A percentile compares a stretch with the other conserved stretches of the same genome.
phyloP scores from a whole-genome alignment of 2,329 filamentous ascomycete species.

The Paecilomyces sp. region DNA sequence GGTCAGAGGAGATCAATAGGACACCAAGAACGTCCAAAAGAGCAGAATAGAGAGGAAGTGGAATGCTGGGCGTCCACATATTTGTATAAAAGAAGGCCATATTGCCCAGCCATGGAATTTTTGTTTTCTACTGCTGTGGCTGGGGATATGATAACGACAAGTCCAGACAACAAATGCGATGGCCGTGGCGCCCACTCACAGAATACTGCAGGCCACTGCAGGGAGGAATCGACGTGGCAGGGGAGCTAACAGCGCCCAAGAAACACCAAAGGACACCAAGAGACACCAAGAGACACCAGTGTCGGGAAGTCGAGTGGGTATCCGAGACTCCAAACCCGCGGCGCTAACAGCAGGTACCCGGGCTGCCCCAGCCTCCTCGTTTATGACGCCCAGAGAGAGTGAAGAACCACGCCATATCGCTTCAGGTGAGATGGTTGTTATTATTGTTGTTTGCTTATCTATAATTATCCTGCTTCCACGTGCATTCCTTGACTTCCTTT shows the following conservation, averaged over 20 bases:
- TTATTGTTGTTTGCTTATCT: neutral
- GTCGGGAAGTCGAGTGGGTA: neutral
- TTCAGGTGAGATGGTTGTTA: too few relatives aligned
- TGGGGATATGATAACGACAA: conserved; percentile 1
- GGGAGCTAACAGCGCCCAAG: neutral
- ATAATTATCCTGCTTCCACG: neutral
- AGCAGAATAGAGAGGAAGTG: neutral
- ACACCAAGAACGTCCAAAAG: neutral
- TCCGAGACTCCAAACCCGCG: neutral
- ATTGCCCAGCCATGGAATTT: conserved; percentile 4
- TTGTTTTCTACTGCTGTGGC: neutral
- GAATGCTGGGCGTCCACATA: neutral
- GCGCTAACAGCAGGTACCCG: neutral
- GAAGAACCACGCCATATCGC: too few relatives aligned
- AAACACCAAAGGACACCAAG: neutral
- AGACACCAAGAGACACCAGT: neutral
- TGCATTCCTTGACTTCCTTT: neutral
- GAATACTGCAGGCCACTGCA: neutral
- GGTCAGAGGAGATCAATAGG: neutral
- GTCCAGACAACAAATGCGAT: neutral
- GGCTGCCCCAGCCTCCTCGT: neutral
- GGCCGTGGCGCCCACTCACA: neutral
- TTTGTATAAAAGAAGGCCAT: neutral
- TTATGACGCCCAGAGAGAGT: neutral
- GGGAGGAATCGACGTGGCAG: neutral